These are phyloP conservation scores for Fragilariopsis cylindrus DNA, from an alignment of 108 stramenopile genomes.

Conservation along the genomic window DNA sequence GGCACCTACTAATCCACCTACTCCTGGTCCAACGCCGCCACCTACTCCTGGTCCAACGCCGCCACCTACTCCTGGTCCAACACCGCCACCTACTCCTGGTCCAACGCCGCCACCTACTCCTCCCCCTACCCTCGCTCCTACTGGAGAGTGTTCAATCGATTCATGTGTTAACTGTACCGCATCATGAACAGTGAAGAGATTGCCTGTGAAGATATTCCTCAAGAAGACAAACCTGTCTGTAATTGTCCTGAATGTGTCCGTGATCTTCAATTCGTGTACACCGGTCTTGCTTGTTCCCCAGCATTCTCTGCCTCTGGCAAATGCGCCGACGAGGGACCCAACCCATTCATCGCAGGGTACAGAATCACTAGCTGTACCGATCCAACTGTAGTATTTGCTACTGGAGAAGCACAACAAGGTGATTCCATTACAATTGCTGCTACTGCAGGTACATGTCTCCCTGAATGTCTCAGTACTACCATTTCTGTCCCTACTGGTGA, in stretches of 20 bases:
- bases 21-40: background rate
- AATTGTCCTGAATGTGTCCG: conserved; percentile 23
- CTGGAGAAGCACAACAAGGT: background rate
- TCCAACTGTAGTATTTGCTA: background rate
- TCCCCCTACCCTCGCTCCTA: conserved; percentile 9
- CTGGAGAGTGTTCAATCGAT: conserved; percentile 22
- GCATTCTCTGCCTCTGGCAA: conserved; percentile 6
- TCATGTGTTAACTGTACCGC: conserved; percentile 25
- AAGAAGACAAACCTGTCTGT: conserved; percentile 9
- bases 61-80: conserved; percentile 7
- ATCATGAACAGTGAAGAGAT: background rate
- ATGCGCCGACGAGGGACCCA: conserved; percentile 18
- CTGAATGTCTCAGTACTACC: conserved; percentile 11
- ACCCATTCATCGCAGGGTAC: conserved; percentile 2
- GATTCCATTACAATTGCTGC: conserved; percentile 15
- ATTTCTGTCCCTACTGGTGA: background rate
- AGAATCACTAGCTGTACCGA: conserved; percentile 1
- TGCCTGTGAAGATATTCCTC: conserved; percentile 23
- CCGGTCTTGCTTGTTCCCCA: conserved; percentile 19
- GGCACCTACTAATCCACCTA: background rate
- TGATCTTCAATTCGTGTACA: conserved; percentile 28
- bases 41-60: conserved; percentile 19
- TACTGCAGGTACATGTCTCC: conserved; percentile 16
- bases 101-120: conserved; percentile 9
- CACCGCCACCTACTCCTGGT: conserved; percentile 1